phyloP scores from a whole-genome alignment of 768 basidiomycete species.

The Pulveroboletus sp. region DNA sequence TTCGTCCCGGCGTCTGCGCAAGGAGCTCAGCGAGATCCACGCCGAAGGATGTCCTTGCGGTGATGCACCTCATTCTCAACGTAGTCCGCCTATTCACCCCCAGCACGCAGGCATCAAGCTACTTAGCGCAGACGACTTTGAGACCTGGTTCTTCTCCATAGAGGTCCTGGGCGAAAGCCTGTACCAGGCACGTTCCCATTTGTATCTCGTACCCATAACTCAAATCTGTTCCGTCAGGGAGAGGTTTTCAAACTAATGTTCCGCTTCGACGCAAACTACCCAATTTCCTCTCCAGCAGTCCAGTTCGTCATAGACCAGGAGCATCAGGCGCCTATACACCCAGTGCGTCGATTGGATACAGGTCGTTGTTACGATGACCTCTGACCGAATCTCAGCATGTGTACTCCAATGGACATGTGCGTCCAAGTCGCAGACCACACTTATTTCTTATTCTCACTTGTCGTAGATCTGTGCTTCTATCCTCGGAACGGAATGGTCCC shows the following conservation, averaged over 20 bases:
- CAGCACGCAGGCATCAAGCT: conserved; percentile 59
- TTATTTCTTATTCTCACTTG: conserved; percentile 15
- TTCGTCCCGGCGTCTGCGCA: conserved; percentile 58
- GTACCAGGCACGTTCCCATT: conserved; percentile 50
- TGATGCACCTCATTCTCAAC: conserved; percentile 23
- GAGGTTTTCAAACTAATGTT: conserved; percentile 78
- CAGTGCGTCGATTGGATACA: conserved; percentile 43
- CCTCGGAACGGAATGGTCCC: conserved; percentile 86
- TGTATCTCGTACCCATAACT: not conserved
- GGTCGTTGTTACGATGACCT: conserved; percentile 1
- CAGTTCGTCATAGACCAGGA: conserved; percentile 71
- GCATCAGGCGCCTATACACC: conserved; percentile 70
- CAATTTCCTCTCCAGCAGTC: conserved; percentile 84
- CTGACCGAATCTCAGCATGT: conserved; percentile 53
- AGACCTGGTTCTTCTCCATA: conserved; percentile 73
- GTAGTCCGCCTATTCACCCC: not conserved
- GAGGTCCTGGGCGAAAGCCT: conserved; percentile 81
- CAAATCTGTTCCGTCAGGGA: conserved; percentile 40
- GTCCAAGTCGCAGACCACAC: conserved; percentile 13
- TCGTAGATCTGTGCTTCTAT: conserved; percentile 83
- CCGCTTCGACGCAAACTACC: conserved; percentile 76
- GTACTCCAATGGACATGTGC: conserved; percentile 83
- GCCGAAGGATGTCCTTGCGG: conserved; percentile 64
- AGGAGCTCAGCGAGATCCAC: conserved; percentile 67
- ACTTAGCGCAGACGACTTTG: conserved; percentile 70